Percentiles rank a stretch among this genome's conserved stretches.
phyloP scores from a whole-genome alignment of 768 basidiomycete genomes.

The Rhodotorula diobovata region DNA sequence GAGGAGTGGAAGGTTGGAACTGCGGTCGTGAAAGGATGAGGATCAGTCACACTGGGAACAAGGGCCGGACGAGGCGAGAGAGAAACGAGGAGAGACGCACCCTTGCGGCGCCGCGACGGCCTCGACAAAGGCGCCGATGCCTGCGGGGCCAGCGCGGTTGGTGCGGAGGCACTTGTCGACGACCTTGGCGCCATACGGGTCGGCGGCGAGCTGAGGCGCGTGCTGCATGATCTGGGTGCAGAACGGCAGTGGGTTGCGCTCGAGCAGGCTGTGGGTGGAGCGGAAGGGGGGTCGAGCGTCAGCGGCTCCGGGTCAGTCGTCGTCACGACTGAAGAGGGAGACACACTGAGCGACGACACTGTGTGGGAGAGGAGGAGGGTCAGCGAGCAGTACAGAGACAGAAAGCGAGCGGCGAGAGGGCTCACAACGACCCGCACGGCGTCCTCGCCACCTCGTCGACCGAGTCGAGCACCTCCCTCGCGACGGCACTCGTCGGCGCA shows the following conservation, averaged over 20 bases:
- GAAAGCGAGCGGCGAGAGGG: too few relatives aligned
- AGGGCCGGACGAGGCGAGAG: neutral
- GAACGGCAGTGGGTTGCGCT: slow-evolving; percentile 23
- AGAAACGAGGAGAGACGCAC: neutral
- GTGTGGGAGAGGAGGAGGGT: neutral
- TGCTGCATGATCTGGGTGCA: slow-evolving; percentile 9
- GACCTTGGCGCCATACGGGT: slow-evolving; percentile 26
- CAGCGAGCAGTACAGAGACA: neutral
- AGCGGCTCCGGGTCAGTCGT: too few relatives aligned
- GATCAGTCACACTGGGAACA: too few relatives aligned
- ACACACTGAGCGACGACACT: slow-evolving; percentile 11
- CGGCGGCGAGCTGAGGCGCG: slow-evolving; percentile 3
- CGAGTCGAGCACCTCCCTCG: slow-evolving; percentile 13
- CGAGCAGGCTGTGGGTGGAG: slow-evolving; percentile 12
- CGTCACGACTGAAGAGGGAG: too few relatives aligned
- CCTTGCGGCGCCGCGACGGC: neutral
- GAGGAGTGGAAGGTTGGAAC: neutral
- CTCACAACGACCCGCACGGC: slow-evolving; percentile 30
- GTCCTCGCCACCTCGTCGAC: slow-evolving; percentile 8
- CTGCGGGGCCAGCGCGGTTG: neutral
- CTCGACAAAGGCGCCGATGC: neutral
- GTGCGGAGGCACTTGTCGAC: slow-evolving; percentile 19
- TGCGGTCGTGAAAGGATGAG: rapidly evolving
- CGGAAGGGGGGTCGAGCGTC: neutral
- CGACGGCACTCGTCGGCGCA: slow-evolving; percentile 9